Percentiles rank a stretch among this genome's conserved stretches.
phyloP scores from a whole-genome alignment of 305 asterid species.

The Lippia alba region DNA sequence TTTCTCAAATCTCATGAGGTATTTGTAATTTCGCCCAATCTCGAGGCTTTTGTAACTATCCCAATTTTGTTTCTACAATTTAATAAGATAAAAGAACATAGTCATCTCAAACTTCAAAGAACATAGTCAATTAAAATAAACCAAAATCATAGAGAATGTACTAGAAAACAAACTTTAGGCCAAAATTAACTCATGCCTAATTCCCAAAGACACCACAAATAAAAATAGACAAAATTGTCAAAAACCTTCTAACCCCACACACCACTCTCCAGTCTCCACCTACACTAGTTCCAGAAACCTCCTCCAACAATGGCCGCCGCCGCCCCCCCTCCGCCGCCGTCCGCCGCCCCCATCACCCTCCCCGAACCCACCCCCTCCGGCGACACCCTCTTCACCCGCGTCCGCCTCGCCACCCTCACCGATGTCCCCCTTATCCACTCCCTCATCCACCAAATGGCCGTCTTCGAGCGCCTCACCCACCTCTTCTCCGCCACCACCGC shows the following conservation, averaged over 20 bases:
- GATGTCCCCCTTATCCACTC: conserved; percentile 84
- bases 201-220: too few species aligned
- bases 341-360: conserved; percentile 34
- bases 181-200: too few species aligned
- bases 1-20: too few species aligned
- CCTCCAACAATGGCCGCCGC: conserved; percentile 34
- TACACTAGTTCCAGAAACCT: conserved; percentile 20
- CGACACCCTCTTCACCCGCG: conserved; percentile 70
- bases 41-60: too few species aligned
- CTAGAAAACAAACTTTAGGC: background rate
- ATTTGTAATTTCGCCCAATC: too few species aligned
- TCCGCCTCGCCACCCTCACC: conserved; percentile 65
- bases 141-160: background rate
- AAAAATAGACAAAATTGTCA: too few species aligned
- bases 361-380: conserved; percentile 48
- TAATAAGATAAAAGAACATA: too few species aligned
- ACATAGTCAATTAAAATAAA: too few species aligned
- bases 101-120: too few species aligned
- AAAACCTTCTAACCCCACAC: background rate
- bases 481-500: conserved; percentile 69
- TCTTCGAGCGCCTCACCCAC: conserved; percentile 74
- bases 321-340: conserved; percentile 46
- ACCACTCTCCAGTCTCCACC: too few species aligned
- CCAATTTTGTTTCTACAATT: too few species aligned
- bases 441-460: conserved; percentile 92